Base-by-base conservation (phyloP, 169 alveolate genomes). In the Haemoproteus tartakovskyi region DNA sequence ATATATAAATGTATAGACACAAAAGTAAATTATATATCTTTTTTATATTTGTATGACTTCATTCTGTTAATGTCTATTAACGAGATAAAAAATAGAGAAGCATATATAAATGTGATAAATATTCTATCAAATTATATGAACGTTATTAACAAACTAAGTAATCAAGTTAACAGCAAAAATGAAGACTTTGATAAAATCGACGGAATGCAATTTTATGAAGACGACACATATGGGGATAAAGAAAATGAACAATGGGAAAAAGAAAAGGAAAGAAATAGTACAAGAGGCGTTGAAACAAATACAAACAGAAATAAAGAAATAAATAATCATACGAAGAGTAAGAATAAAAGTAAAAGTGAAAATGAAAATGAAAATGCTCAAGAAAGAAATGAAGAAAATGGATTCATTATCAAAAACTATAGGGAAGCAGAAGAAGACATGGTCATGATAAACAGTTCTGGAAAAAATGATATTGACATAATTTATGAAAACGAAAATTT, bases 1-100 rank as follows among this genome's bases (percentile, higher is more conserved):
- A 26, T 67, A 6, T 67, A 57, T 26, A 54, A 40, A 21, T 40
- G 21, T 14, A 67, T 67, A 2, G 19, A 8, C 40, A n/a, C 82
- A 16, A 67, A 67, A 46, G 2, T 22, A 8, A 57, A 67, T 33
- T 2, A 37, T 18, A 67, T 67, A 16, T 67, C 82, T 14, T 67
- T 67, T 37, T 30, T 52, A 22, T 57, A 67, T 4, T 46, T 67
- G 33, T 67, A 67, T 40, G 82, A 67, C 24, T 67, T 52, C 22
- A 54, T 67, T 11, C 26, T 67, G 9, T 33, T 67, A 18, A 52
- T 67, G 70, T 52, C 60, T 5, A n/a, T 67, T 0, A 67, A 67
- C 37, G 82, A 67, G 16, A 46, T 67, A 14, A 67, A 67, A 12
- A 38, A 45, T 40, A 54, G 38, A 12, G 82, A 52, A 4, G 45